Evolutionary conservation across 129 eudicot genomes (phyloP), one percentile per base, ranked within the genome.

Genomic region (Lonicera japonica): DNA sequence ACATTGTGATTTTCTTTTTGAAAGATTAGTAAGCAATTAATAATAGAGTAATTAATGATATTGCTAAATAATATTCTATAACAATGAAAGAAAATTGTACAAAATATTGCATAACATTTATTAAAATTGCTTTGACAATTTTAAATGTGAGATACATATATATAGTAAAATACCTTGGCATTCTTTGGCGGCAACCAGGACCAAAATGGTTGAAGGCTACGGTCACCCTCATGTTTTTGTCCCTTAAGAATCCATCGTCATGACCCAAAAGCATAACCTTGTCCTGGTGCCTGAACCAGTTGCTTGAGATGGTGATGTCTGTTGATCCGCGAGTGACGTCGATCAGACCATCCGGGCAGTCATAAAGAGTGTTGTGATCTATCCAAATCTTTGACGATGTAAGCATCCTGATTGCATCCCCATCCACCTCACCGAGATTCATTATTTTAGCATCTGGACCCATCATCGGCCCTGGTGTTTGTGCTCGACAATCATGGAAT

Each of bases 101-200:
- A 29, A n/a, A n/a, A 29, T 29, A 29, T 1, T 29, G 36, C 36
- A 6, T 6, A 29, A 29, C n/a, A n/a, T n/a, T n/a, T n/a, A n/a
- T n/a, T n/a, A n/a, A n/a, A n/a, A n/a, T n/a, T n/a, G n/a, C n/a
- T n/a, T n/a, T n/a, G n/a, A n/a, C n/a, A n/a, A n/a, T n/a, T n/a
- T 38, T 38, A 38, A 38, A 38, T 4, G 43, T 10, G 43, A 38
- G 5, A 43, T 14, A 43, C 13, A 5, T 1, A 22, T 45, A 43
- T 40, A 24, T n/a, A n/a, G n/a, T n/a, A n/a, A n/a, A n/a, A n/a
- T 71, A 80, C 90, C 90, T 80, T 18, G 91, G 91, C 91, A 84
- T 84, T 52, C 91, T 82, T 22, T 84, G 91, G 16, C 67, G 54
- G 69, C 91, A 84, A 25, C 57, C 56, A 18, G 91, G 91, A n/a